These are phyloP conservation scores for Oryza coarctata DNA, from an alignment of 176 grass and related monocot species.

Conservation along the genomic window DNA sequence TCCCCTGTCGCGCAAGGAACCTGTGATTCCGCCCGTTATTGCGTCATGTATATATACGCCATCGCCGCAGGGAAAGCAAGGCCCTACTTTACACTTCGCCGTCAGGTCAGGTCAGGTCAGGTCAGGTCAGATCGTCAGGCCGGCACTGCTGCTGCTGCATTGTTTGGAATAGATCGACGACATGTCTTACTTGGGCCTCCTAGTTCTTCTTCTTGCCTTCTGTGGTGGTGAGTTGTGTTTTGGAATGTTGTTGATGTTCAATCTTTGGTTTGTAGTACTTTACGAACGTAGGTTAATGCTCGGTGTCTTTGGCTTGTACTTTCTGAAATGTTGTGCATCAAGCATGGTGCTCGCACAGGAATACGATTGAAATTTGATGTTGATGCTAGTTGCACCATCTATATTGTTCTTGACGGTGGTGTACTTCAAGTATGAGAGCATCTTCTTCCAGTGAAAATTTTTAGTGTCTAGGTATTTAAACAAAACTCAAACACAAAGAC, in stretches of 20 bases:
- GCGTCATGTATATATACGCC: slow-evolving; percentile 50
- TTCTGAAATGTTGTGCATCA: background rate
- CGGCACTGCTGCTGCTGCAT: background rate
- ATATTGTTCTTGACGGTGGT: background rate
- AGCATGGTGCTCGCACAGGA: background rate
- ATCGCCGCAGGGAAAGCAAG: slow-evolving; percentile 16
- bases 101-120: background rate
- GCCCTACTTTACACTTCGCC: slow-evolving; percentile 54
- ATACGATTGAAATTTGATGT: background rate
- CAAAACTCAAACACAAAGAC: background rate
- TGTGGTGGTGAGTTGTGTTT: slow-evolving; percentile 42
- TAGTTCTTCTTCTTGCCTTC: slow-evolving; percentile 26
- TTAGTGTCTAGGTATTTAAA: background rate
- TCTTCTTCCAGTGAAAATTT: background rate
- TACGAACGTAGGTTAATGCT: background rate
- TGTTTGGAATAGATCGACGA: slow-evolving; percentile 2
- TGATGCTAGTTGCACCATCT: background rate
- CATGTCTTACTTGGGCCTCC: slow-evolving; percentile 45
- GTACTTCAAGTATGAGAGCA: background rate
- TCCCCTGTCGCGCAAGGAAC: slow-evolving; percentile 51
- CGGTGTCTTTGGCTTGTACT: background rate
- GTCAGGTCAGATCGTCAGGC: slow-evolving; percentile 7
- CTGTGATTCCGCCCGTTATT: slow-evolving; percentile 36
- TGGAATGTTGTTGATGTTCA: background rate
- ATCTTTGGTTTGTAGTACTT: background rate